Percentiles rank a stretch among this genome's conserved stretches.
These are phyloP conservation scores for Corchorus capsularis DNA, from an alignment of 345 rosid species.

Conservation along the genomic window DNA sequence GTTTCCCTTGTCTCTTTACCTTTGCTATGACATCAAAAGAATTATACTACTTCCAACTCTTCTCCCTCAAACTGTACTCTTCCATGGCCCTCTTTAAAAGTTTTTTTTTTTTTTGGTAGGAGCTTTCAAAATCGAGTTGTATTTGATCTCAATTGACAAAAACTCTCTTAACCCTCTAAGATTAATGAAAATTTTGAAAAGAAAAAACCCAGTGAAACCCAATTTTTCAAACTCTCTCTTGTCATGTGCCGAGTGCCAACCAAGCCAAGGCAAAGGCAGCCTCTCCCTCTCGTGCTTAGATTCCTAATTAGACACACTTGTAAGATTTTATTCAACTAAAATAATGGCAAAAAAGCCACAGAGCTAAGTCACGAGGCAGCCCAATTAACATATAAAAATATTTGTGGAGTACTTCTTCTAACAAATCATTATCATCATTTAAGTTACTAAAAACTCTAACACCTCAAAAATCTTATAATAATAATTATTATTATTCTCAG, in stretches of 20 bases:
- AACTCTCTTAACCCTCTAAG: no score
- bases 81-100: neutral
- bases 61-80: no score
- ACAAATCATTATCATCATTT: no score
- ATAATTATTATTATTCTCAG: neutral
- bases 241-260: conserved; percentile 23
- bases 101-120: no score
- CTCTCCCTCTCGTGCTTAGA: conserved; percentile 31
- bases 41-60: no score
- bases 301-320: conserved; percentile 19
- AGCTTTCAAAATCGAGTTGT: no score
- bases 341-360: conserved; percentile 15
- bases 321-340: conserved; percentile 15
- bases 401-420: neutral
- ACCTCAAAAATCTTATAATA: conserved; percentile 9
- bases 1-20: no score
- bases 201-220: no score
- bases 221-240: neutral
- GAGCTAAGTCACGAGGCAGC: conserved; percentile 25
- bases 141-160: no score
- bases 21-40: no score
- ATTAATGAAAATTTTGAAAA: no score
- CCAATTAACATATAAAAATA: neutral
- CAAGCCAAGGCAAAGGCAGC: no score
- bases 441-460: neutral